A percentile compares a stretch with the other conserved stretches of the same genome.
These are phyloP conservation scores for Madurella mycetomatis DNA, from an alignment of 2,329 filamentous ascomycete species.

Conservation along the genomic window DNA sequence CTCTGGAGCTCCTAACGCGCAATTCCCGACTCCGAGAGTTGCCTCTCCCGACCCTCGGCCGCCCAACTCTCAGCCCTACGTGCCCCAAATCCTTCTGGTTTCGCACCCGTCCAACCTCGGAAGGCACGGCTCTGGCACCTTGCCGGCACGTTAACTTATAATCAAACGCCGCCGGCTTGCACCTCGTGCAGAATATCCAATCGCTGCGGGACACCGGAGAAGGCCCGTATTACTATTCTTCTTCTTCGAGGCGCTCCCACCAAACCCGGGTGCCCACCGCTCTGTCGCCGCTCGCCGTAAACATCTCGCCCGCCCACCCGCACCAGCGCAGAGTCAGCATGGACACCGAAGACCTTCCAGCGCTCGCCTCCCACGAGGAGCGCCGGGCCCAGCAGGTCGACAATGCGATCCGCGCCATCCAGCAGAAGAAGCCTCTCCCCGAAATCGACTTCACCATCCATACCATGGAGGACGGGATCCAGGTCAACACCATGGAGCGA, in stretches of 20 bases:
- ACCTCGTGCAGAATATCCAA: not conserved
- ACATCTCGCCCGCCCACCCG: not conserved
- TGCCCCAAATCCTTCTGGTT: slow-evolving; percentile 16
- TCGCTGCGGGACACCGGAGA: slow-evolving; percentile 16
- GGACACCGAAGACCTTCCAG: slow-evolving; percentile 39
- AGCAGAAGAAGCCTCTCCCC: slow-evolving; percentile 89
- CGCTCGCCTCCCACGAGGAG: slow-evolving; percentile 38
- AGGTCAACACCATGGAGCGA: slow-evolving; percentile 92
- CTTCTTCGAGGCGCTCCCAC: slow-evolving; percentile 4
- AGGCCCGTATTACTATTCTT: not conserved
- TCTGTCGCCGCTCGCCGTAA: not conserved
- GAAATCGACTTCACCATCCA: slow-evolving; percentile 99
- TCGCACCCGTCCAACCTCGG: slow-evolving; percentile 1
- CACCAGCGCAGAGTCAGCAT: slow-evolving; percentile 9
- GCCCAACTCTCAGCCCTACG: slow-evolving; percentile 30
- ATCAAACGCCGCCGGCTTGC: not conserved
- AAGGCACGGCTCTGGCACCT: not conserved
- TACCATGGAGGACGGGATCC: slow-evolving; percentile 93
- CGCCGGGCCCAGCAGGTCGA: slow-evolving; percentile 65
- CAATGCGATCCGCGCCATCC: slow-evolving; percentile 86
- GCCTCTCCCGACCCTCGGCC: slow-evolving; percentile 23
- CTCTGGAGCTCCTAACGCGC: slow-evolving; percentile 17
- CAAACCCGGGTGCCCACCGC: slow-evolving; percentile 2
- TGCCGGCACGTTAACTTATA: not conserved
- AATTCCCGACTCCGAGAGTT: slow-evolving; percentile 18